These are phyloP conservation scores for Yarrowia hollandica DNA, from an alignment of 805 yeast species.

Conservation along the genomic window DNA sequence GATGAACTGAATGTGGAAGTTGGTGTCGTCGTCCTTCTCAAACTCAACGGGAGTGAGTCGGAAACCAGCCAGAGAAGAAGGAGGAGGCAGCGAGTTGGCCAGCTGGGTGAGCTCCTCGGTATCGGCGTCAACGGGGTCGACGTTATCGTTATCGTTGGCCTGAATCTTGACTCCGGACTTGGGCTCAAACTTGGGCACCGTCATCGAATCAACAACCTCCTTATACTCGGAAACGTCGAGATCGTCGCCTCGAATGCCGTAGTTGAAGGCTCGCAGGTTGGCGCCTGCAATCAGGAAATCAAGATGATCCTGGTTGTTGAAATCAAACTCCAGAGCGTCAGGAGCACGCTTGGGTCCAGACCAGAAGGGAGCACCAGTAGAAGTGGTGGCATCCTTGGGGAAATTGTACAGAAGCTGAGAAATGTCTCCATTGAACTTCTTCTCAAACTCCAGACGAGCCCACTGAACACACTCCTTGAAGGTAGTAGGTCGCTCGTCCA, in stretches of 20 bases:
- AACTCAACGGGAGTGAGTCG: slow-evolving; percentile 87
- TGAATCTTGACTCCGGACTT: slow-evolving; percentile 76
- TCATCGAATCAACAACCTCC: slow-evolving; percentile 52
- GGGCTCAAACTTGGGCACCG: slow-evolving; percentile 70
- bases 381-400: slow-evolving; percentile 90
- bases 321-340: slow-evolving; percentile 73
- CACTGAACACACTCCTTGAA: slow-evolving; percentile 94
- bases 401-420: slow-evolving; percentile 88
- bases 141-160: slow-evolving; percentile 78
- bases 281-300: slow-evolving; percentile 88
- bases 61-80: slow-evolving; percentile 85
- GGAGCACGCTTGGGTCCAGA: slow-evolving; percentile 98
- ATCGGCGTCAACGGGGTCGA: slow-evolving; percentile 67
- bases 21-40: slow-evolving; percentile 96
- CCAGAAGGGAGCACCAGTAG: slow-evolving; percentile 95
- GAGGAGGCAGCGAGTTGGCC: slow-evolving; percentile 81
- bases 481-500: slow-evolving; percentile 77
- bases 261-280: slow-evolving; percentile 83
- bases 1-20: slow-evolving; percentile 95
- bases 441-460: slow-evolving; percentile 90
- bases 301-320: slow-evolving; percentile 72
- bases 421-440: slow-evolving; percentile 80
- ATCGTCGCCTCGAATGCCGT: slow-evolving; percentile 76
- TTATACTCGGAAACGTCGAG: slow-evolving; percentile 52
- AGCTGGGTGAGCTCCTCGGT: slow-evolving; percentile 64